phyloP scores from a whole-genome alignment of 2,329 filamentous ascomycete species.

The Echinosphaeria canescens region DNA sequence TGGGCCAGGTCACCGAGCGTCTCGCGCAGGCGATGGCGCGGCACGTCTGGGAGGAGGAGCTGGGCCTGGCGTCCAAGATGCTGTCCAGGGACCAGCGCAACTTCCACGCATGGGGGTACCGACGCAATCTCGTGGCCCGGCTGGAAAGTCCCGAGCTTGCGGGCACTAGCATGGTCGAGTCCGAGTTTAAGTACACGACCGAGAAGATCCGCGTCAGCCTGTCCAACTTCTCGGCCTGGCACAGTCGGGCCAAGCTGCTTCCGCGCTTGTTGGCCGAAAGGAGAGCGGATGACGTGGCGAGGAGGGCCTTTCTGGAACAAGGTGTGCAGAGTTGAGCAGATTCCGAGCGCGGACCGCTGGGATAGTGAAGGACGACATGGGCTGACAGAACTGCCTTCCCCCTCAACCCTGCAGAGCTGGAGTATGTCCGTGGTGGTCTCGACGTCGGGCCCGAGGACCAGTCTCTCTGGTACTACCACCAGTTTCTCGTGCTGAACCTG shows the following conservation, averaged over 20 bases:
- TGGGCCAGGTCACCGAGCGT: constrained; percentile 46
- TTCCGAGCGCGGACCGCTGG: too few relatives aligned
- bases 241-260: constrained; percentile 71
- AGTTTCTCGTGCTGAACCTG: constrained; percentile 58
- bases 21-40: constrained; percentile 29
- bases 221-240: constrained; percentile 96
- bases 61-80: constrained; percentile 74
- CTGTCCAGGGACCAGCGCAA: constrained; percentile 69
- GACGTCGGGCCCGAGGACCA: constrained; percentile 88
- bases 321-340: constrained; percentile 24
- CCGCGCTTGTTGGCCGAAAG: constrained; percentile 53
- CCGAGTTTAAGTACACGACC: constrained; percentile 77
- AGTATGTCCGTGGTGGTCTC: constrained; percentile 53
- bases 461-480: constrained; percentile 93
- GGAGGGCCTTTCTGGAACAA: constrained; percentile 49
- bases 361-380: too few relatives aligned
- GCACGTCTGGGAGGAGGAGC: constrained; percentile 64
- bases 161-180: constrained; percentile 45
- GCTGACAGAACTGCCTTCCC: too few relatives aligned
- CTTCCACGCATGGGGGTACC: constrained; percentile 93
- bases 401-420: constrained; percentile 45
- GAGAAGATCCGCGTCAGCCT: constrained; percentile 71
- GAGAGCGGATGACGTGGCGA: constrained; percentile 34
- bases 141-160: constrained; percentile 38
- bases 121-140: constrained; percentile 54